Base-by-base conservation (phyloP, 495 filamentous ascomycete genomes). In the Aspergillus saccharolyticus region DNA sequence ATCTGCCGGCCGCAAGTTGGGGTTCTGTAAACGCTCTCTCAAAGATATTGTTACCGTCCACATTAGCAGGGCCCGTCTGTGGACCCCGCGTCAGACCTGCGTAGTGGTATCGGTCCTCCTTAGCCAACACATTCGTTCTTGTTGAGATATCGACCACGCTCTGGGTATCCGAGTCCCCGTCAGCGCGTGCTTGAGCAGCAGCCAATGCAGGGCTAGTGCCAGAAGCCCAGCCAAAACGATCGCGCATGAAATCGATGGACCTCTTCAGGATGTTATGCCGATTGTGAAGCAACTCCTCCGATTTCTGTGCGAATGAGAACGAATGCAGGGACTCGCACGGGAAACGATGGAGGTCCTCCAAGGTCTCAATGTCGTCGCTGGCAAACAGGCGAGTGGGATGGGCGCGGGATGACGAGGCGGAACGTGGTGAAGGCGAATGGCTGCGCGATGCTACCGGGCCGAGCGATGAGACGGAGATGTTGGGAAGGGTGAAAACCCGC, bases 261-360 rank as follows among this genome's bases (percentile, higher is more conserved):
- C 91, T 80, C 68, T 96, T 97, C 63, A 99, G 68, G 18, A 96
- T 87, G 73, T 91, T 97, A 66, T 97, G 95, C 47, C 95, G 83
- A 66, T 78, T 96, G 65, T 96, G 89, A 24, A 97, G 81, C 45
- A 88, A 78, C 63, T 97, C 92, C 66, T 96, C 93, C 5, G 92
- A 91, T 70, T 96, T 93, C 56, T 96, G 90, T 3, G 95, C 90
- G 70, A 99, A 99, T 28, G 95, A 97, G 74, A 99, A 99, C 0
- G 95, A 97, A 68, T 99, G 94, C 56, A 99, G 73, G 0, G 94
- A 99, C 70, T 99, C 94, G 63, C 89, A 89, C 1, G 95, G 93
- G 66, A 97, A 99, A 45, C 91, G 84, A 46, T 85, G 83, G 28
- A 99, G 83, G 64, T 97, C 94, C 79, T 97, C 94, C 63, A 86